These are phyloP conservation scores for Trichoderma sp. DNA, from an alignment of 2,329 filamentous ascomycete genomes.

Conservation along the genomic window DNA sequence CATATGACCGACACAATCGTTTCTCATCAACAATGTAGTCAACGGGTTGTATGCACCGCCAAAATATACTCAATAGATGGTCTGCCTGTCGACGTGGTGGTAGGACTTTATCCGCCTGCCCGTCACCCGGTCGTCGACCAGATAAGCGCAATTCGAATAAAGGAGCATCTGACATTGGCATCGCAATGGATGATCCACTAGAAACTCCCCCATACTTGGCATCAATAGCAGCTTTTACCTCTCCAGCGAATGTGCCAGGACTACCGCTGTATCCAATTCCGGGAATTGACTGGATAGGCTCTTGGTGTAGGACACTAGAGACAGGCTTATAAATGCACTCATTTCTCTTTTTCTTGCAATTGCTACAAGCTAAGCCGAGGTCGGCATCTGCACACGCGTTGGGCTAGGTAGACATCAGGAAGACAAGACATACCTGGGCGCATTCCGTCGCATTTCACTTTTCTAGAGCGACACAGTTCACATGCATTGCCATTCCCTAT, in stretches of 20 bases:
- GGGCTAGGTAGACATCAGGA: background rate
- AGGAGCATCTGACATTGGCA: background rate
- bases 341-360: background rate
- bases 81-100: background rate
- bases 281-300: background rate
- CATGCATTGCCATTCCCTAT: background rate
- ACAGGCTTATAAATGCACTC: background rate
- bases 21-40: background rate
- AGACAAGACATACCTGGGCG: background rate
- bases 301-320: background rate
- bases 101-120: background rate
- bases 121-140: background rate
- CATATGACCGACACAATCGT: background rate
- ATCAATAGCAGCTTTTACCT: slow-evolving; percentile 1
- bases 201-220: background rate
- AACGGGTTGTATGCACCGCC: background rate
- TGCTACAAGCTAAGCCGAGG: background rate
- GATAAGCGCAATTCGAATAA: background rate
- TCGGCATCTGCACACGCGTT: background rate
- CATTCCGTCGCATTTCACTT: background rate
- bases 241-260: background rate
- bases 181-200: background rate
- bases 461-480: background rate
- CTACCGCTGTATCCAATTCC: slow-evolving; percentile 1
- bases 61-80: background rate